Evolutionary conservation across 1,284 basidiomycete species (phyloP).

Genomic region (Mycena citricolor): DNA sequence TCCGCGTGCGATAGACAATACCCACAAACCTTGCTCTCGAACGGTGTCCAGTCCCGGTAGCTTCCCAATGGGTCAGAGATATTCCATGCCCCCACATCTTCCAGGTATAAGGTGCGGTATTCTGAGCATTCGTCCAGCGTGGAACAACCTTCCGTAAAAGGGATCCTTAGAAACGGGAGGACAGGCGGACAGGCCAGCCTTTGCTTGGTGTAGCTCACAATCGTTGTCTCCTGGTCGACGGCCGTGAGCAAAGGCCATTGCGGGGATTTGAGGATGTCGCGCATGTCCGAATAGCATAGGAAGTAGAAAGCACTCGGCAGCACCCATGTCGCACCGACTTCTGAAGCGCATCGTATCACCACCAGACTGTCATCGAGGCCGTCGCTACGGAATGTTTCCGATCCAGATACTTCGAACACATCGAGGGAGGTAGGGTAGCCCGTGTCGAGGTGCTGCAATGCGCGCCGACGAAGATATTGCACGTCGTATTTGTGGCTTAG

Average conservation of each 20-base stretch:
- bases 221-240: slow-evolving; percentile 11
- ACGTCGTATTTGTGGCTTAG: slow-evolving; percentile 21
- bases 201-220: slow-evolving; percentile 16
- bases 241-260: slow-evolving; percentile 6
- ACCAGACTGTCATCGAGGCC: slow-evolving; percentile 18
- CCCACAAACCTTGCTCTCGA: slow-evolving; percentile 7
- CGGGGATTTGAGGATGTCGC: slow-evolving; percentile 14
- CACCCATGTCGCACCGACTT: slow-evolving; percentile 16
- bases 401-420: slow-evolving; percentile 17
- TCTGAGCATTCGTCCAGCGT: slow-evolving; percentile 10
- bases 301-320: slow-evolving; percentile 19
- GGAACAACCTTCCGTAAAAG: slow-evolving; percentile 20
- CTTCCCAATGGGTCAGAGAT: slow-evolving; percentile 18
- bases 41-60: slow-evolving; percentile 15
- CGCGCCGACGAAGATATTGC: slow-evolving; percentile 17
- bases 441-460: slow-evolving; percentile 16
- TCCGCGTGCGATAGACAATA: slow-evolving; percentile 11
- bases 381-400: slow-evolving; percentile 16
- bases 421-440: slow-evolving; percentile 13
- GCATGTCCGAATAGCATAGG: slow-evolving; percentile 19
- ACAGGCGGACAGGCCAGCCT: slow-evolving; percentile 16
- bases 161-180: slow-evolving; percentile 21
- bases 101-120: slow-evolving; percentile 11
- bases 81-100: slow-evolving; percentile 17
- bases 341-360: slow-evolving; percentile 11